Percentiles rank a stretch among this genome's conserved stretches.
Conservation (phyloP, 768 basidiomycete species). For the Trametes cinnabarina region DNA sequence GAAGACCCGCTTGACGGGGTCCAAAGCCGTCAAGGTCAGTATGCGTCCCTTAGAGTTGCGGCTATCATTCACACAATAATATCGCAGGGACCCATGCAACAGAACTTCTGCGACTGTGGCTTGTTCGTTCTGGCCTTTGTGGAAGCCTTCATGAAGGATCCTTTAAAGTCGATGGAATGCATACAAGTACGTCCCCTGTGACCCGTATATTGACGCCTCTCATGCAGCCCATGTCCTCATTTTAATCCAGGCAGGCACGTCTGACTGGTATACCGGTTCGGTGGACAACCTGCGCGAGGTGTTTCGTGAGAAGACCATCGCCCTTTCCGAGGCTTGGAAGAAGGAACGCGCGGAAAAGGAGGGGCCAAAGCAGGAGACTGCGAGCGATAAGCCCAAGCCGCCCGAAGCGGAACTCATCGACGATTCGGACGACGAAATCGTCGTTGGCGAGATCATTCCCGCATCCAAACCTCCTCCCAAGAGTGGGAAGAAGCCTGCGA, state of each 20-base stretch:
- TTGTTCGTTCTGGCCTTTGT: constrained; percentile 88
- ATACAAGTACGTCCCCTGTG: constrained; percentile 44
- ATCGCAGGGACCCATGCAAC: constrained; percentile 78
- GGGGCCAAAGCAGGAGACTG: constrained; percentile 20
- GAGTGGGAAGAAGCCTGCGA: constrained; percentile 4
- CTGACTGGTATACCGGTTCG: constrained; percentile 52
- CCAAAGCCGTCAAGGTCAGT: constrained; percentile 24
- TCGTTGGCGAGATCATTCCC: constrained; percentile 33
- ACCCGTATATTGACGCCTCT: background rate
- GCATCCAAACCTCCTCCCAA: background rate
- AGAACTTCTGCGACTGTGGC: constrained; percentile 91
- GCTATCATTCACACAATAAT: background rate
- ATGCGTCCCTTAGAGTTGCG: background rate
- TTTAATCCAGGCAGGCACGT: constrained; percentile 34
- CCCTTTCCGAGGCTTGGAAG: constrained; percentile 43
- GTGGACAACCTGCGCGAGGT: constrained; percentile 47
- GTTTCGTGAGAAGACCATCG: constrained; percentile 40
- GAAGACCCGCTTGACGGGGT: constrained; percentile 10
- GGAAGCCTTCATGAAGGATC: constrained; percentile 68
- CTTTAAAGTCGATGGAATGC: constrained; percentile 46
- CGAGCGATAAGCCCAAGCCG: constrained; percentile 20
- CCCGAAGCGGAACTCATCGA: constrained; percentile 26
- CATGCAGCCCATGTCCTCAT: constrained; percentile 25
- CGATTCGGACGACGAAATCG: constrained; percentile 41
- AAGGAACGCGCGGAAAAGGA: constrained; percentile 50